Evolutionary conservation across 192 early-diverging fungal genomes (phyloP), one percentile per base, ranked within the genome.

Genomic region (Hyaloraphidium curvatum): DNA sequence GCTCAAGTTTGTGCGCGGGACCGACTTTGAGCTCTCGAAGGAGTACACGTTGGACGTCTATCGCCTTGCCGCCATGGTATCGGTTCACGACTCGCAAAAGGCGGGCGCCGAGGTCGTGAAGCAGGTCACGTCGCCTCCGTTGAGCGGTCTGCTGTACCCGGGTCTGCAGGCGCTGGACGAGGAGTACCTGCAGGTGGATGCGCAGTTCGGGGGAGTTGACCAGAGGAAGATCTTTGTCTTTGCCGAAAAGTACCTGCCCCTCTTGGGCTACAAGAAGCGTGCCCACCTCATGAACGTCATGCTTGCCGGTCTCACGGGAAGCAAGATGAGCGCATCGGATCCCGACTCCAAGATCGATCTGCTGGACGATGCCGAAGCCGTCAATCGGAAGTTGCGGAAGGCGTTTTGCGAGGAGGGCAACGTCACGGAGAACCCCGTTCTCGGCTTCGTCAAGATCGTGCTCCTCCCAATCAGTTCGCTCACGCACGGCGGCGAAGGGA

Each of bases 161-260:
- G 80, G 89, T 25, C 81, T 98, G 73, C 94, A 98, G 68, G 88
- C 89, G 35, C 70, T 98, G 50, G 94, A 98, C 61, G 94, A 98
- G 72, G 84, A 98, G 70, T 90, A 94, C 70, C 77, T 98, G 33
- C 69, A 76, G 23, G 86, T 88, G 19, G 94, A 98, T 63, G 82
- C 80, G 37, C 94, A 98, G 68, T 91, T 86, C 64, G 94, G 94
- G 28, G 94, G 94, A 37, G 84, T 93, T 5, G 94, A 98, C 68
- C 94, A 98, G 70, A 85, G 94, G 67, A 98, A 98, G 79, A 98
- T 98, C 64, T 98, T 98, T 66, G 81, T 86, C 3, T 81, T 90
- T 71, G 94, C 94, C 22, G 87, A 93, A 70, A 89, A 91, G 68
- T 86, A 89, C 72, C 60, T 98, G 55, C 94, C 94, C 33, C 62